A percentile compares a stretch with the other conserved stretches of the same genome.
These are phyloP conservation scores for Colletotrichum tamarilloi DNA, from an alignment of 2,329 filamentous ascomycete species.

Conservation along the genomic window DNA sequence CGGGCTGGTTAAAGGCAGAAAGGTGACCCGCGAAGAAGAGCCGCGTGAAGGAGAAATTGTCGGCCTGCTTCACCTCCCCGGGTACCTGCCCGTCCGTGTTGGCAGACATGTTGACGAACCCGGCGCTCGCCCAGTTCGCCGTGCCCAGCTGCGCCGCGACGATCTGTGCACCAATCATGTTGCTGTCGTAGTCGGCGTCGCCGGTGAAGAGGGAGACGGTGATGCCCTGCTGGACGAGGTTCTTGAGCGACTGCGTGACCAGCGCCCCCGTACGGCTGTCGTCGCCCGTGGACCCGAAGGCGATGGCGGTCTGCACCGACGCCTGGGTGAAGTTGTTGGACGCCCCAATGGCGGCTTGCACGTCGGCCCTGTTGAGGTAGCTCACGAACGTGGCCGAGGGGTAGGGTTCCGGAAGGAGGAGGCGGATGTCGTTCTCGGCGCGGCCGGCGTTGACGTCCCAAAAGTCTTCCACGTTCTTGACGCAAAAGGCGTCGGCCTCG, in stretches of 20 bases:
- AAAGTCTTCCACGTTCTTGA: conserved; percentile 1
- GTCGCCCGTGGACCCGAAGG: conserved; percentile 15
- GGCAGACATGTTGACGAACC: conserved; percentile 18
- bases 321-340: conserved; percentile 12
- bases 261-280: conserved; percentile 22
- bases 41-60: conserved; percentile 9
- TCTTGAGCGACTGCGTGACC: not conserved
- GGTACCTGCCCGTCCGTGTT: conserved; percentile 25
- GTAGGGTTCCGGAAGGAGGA: not conserved
- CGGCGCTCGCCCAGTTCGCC: conserved; percentile 4
- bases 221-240: conserved; percentile 2
- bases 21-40: conserved; percentile 22
- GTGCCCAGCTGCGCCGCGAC: conserved; percentile 7
- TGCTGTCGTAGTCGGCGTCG: conserved; percentile 29
- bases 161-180: conserved; percentile 13
- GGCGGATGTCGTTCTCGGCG: conserved; percentile 16
- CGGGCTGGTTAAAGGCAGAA: conserved; percentile 18
- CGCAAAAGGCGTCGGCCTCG: conserved; percentile 9
- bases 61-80: conserved; percentile 21
- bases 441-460: conserved; percentile 15
- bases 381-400: not conserved
- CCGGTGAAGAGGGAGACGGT: conserved; percentile 21
- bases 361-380: conserved; percentile 24
- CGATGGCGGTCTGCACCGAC: conserved; percentile 11
- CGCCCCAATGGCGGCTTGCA: conserved; percentile 18